Evolutionary conservation across 257 asterid genomes (phyloP), one percentile per base, ranked within the genome.

Genomic region (Solanum chilense): DNA sequence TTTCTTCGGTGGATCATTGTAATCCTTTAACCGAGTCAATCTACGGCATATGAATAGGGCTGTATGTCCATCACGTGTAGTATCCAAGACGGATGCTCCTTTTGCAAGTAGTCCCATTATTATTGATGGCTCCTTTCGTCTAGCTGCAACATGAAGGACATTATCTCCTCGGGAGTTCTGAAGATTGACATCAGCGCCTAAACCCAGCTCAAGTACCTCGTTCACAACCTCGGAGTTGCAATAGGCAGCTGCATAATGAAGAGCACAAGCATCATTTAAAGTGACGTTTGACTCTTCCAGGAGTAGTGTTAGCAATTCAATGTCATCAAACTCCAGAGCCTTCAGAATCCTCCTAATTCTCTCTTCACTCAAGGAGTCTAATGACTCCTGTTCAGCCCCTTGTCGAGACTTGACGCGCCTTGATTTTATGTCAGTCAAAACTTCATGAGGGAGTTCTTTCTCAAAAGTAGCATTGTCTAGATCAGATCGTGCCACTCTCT

Each of bases 241-340:
- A 82, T 95, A 96, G 23, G 98, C 97, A 35, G 96, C 95, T 1
- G 98, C 98, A 29, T 96, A 96, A 83, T 96, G 99, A 81, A 96
- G 98, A 12, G 96, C 99, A 66, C 75, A 91, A 7, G 98, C 96
- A 33, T 85, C 87, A 71, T 96, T 95, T 69, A 96, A 78, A 35
- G 98, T 91, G 93, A 94, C 90, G 4, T 86, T 87, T 16, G 99
- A 96, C 91, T 96, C 99, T 1, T 85, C 90, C 1, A 96, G 91
- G 76, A 96, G 98, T 75, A 94, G 82, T 44, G 87, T 90, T 70
- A 96, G 90, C 87, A 96, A 69, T 47, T 92, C 98, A 3, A 95
- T 88, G 77, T 96, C 99, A 16, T 93, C 92, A 3, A 97, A 96
- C 88, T 96, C 99, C 73, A 96, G 58, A 7, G 99, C 98, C 77